Conservation (phyloP, 768 basidiomycete species). For the Scleroderma bovista region DNA sequence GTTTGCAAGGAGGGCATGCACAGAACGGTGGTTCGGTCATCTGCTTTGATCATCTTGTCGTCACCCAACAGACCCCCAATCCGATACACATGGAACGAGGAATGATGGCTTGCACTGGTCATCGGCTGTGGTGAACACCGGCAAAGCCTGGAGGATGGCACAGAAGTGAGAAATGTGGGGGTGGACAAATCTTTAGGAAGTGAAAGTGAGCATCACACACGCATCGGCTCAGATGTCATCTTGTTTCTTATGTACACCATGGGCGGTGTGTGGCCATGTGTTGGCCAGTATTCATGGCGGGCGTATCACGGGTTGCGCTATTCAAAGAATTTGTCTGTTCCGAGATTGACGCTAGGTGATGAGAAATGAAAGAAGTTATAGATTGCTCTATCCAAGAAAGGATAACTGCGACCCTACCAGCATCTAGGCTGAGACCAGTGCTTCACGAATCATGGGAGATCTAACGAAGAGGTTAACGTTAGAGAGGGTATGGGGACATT, state of each 20-base stretch:
- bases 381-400: neutral
- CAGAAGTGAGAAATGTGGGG: neutral
- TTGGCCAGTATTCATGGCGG: neutral
- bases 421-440: no score
- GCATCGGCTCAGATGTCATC: neutral
- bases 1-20: conserved; percentile 4
- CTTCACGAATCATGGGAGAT: no score
- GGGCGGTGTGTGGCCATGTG: conserved; percentile 1
- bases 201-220: neutral
- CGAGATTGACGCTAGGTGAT: neutral
- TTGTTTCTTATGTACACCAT: conserved; percentile 8
- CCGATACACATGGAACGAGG: conserved; percentile 23
- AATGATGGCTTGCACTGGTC: conserved; percentile 3
- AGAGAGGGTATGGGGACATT: no score
- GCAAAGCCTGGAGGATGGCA: neutral
- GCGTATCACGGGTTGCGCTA: neutral
- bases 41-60: conserved; percentile 19
- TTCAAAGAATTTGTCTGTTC: neutral
- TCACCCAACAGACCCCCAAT: conserved; percentile 21
- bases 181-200: neutral
- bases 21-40: conserved; percentile 18
- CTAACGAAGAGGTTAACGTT: no score
- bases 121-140: neutral
- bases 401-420: neutral
- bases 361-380: neutral